Evolutionary conservation across 2,329 filamentous ascomycete genomes (phyloP).

Genomic region (Colletotrichum lentis): DNA sequence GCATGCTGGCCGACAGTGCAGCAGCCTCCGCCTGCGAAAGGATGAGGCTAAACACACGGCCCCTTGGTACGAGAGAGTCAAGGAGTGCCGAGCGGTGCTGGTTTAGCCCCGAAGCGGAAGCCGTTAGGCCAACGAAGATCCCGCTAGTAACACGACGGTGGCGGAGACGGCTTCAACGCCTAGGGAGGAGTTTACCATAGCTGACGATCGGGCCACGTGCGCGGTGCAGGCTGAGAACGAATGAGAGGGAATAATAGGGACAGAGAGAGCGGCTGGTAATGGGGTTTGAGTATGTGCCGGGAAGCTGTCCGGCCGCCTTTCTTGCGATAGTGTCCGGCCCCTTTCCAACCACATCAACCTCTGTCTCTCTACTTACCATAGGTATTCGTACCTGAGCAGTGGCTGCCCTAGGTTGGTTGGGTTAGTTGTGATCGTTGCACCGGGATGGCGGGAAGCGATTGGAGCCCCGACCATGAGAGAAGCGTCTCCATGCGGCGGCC

Average conservation of each 20-base stretch:
- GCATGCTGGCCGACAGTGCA: slow-evolving; percentile 10
- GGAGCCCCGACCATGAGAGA: slow-evolving; percentile 17
- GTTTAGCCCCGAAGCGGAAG: slow-evolving; percentile 30
- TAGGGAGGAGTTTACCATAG: slow-evolving; percentile 25
- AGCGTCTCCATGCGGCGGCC: background rate
- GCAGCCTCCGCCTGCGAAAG: slow-evolving; percentile 11
- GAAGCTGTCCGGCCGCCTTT: background rate
- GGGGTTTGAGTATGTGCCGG: background rate
- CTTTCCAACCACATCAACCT: background rate
- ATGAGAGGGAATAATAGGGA: too few relatives aligned
- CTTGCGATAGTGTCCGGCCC: background rate
- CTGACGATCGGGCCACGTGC: slow-evolving; percentile 29
- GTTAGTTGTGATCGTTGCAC: background rate
- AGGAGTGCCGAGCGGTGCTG: slow-evolving; percentile 36
- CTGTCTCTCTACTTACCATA: too few relatives aligned
- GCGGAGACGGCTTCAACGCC: slow-evolving; percentile 19
- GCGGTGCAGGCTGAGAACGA: background rate
- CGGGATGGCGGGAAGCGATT: slow-evolving; percentile 1
- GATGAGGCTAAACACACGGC: slow-evolving; percentile 36
- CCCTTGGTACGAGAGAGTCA: slow-evolving; percentile 24
- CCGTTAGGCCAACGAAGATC: slow-evolving; percentile 35
- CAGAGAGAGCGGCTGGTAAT: background rate
- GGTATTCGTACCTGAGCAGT: too few relatives aligned
- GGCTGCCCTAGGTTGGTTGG: too few relatives aligned
- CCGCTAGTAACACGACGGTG: slow-evolving; percentile 23